These are phyloP conservation scores for Yamadazyma dendronema DNA, from an alignment of 1,139 yeast genomes.

Conservation along the genomic window DNA sequence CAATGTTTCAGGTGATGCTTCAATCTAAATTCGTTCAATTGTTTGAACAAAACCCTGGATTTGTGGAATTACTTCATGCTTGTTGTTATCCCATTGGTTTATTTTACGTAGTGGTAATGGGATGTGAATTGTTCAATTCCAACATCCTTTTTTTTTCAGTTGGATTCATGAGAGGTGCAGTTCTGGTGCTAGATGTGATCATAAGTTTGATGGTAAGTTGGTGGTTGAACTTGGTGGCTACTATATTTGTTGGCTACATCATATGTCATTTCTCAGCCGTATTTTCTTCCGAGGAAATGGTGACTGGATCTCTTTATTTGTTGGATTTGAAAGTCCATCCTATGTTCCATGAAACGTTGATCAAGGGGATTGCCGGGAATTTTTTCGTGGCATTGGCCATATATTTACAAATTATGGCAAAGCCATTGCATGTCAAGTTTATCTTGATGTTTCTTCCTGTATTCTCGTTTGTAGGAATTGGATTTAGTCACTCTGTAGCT, in stretches of 20 bases:
- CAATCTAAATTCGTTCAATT: conserved; percentile 51
- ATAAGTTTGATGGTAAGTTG: conserved; percentile 73
- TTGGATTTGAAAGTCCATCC: conserved; percentile 46
- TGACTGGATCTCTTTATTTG: conserved; percentile 46
- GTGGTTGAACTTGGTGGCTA: conserved; percentile 62
- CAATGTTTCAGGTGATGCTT: conserved; percentile 61
- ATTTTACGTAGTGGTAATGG: conserved; percentile 70
- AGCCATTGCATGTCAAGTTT: conserved; percentile 76
- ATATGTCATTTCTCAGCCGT: conserved; percentile 56
- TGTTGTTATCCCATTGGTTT: conserved; percentile 64
- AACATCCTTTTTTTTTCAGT: conserved; percentile 68
- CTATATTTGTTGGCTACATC: conserved; percentile 62
- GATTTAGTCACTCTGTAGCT: conserved; percentile 78
- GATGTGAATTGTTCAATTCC: conserved; percentile 72
- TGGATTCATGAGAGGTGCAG: conserved; percentile 67
- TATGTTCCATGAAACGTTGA: conserved; percentile 56
- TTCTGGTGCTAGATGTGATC: conserved; percentile 55
- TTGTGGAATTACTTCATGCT: conserved; percentile 55
- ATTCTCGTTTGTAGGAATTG: conserved; percentile 70
- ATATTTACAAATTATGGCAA: conserved; percentile 72
- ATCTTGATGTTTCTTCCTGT: conserved; percentile 64
- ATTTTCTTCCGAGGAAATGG: conserved; percentile 36
- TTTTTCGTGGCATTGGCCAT: conserved; percentile 74
- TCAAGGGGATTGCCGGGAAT: conserved; percentile 72
- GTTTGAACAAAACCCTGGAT: conserved; percentile 47